Conservation (phyloP, 306 rosid genomes). For the Vigna angularis region DNA sequence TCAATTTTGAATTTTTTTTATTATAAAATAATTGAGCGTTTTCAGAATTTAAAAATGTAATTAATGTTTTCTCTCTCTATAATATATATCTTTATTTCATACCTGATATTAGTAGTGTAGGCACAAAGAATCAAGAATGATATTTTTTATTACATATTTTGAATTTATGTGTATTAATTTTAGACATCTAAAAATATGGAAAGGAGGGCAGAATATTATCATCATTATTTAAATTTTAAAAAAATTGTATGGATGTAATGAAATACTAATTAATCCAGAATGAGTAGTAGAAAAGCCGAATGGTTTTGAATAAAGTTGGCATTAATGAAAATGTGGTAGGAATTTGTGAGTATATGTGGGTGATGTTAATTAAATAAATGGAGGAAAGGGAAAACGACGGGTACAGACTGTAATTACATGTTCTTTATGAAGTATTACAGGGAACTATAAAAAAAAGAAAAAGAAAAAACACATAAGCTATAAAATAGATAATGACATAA, state of each 20-base stretch:
- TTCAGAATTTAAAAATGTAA: too few species aligned
- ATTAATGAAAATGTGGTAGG: background rate
- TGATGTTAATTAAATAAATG: background rate
- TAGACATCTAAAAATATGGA: background rate
- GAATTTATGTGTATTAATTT: too few species aligned
- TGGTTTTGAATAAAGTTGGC: background rate
- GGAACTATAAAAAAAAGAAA: background rate
- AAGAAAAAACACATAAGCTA: constrained; percentile 38
- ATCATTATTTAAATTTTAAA: background rate
- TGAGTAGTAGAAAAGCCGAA: background rate
- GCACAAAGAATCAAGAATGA: background rate
- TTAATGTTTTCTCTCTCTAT: too few species aligned
- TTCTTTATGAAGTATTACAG: background rate
- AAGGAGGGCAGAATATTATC: background rate
- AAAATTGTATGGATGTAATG: background rate
- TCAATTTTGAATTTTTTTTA: too few species aligned
- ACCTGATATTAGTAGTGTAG: background rate
- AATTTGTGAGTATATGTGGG: background rate
- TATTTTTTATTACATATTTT: too few species aligned
- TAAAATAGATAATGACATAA: constrained; percentile 48
- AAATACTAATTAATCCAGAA: background rate
- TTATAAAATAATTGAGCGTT: too few species aligned
- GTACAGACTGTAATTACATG: constrained; percentile 21
- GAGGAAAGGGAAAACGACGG: constrained; percentile 42
- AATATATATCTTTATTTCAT: too few species aligned